Conservation (phyloP, 78 protist genomes). For the Creolimax fragrantissima region DNA sequence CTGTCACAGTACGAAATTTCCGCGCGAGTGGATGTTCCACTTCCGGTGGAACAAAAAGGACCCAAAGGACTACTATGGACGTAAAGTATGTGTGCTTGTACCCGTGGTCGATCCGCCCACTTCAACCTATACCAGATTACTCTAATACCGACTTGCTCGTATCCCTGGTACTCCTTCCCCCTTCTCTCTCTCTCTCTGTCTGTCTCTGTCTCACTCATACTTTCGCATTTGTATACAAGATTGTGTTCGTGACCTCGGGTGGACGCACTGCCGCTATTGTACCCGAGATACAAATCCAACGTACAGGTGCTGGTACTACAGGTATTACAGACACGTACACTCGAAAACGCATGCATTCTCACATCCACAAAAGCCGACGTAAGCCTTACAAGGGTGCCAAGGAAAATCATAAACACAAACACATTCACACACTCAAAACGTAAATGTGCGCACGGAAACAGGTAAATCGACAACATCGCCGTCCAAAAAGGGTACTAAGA, state of each 20-base stretch:
- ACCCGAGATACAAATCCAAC: background rate
- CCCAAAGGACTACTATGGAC: background rate
- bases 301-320: background rate
- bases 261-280: background rate
- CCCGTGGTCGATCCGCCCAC: background rate
- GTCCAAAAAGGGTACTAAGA: no score
- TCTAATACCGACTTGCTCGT: background rate
- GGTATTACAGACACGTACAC: no score
- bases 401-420: no score
- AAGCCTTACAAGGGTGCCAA: no score
- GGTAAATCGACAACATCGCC: no score
- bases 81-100: background rate
- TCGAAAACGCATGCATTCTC: no score
- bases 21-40: background rate
- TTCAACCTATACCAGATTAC: background rate
- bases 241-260: background rate
- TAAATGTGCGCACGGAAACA: no score
- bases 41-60: background rate
- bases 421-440: no score
- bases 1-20: background rate
- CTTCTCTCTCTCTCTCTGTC: background rate
- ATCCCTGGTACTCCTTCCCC: background rate
- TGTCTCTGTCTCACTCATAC: background rate
- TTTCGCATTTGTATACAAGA: background rate
- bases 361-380: no score